These are phyloP conservation scores for Phyllosticta paracitricarpa DNA, from an alignment of 2,329 filamentous ascomycete species.

Conservation along the genomic window DNA sequence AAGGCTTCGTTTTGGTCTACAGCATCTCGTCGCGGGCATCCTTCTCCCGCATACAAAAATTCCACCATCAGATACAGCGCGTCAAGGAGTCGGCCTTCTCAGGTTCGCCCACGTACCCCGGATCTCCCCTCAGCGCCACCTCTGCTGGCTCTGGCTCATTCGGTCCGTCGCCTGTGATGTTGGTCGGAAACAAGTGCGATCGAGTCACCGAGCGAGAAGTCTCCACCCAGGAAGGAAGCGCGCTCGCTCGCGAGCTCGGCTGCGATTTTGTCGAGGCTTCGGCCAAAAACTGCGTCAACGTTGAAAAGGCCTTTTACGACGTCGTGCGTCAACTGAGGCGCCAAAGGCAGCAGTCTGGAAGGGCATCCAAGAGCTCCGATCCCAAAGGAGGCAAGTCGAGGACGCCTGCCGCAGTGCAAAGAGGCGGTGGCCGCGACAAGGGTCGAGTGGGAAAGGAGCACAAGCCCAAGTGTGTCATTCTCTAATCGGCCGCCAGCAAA, in stretches of 20 bases:
- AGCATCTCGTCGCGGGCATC: constrained; percentile 96
- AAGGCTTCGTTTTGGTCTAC: constrained; percentile 96
- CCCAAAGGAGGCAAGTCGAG: constrained; percentile 7
- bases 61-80: constrained; percentile 92
- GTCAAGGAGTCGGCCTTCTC: constrained; percentile 80
- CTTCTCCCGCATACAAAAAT: constrained; percentile 87
- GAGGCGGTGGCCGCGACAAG: constrained; percentile 8
- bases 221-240: constrained; percentile 89
- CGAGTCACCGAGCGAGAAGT: constrained; percentile 92
- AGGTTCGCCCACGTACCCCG: constrained; percentile 65
- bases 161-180: constrained; percentile 82
- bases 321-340: constrained; percentile 84
- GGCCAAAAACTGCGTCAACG: constrained; percentile 96
- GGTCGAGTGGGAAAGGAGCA: constrained; percentile 9
- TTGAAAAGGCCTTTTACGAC: constrained; percentile 97
- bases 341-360: constrained; percentile 50
- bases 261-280: constrained; percentile 97
- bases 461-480: constrained; percentile 10
- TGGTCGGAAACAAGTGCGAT: constrained; percentile 98
- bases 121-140: constrained; percentile 57
- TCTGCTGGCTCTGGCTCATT: constrained; percentile 43
- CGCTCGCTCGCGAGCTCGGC: constrained; percentile 79
- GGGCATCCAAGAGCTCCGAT: constrained; percentile 10
- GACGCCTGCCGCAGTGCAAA: neutral
- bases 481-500: constrained; percentile 1